phyloP scores from a whole-genome alignment of 495 filamentous ascomycete genomes.

The Hypoxylon subgilvum region DNA sequence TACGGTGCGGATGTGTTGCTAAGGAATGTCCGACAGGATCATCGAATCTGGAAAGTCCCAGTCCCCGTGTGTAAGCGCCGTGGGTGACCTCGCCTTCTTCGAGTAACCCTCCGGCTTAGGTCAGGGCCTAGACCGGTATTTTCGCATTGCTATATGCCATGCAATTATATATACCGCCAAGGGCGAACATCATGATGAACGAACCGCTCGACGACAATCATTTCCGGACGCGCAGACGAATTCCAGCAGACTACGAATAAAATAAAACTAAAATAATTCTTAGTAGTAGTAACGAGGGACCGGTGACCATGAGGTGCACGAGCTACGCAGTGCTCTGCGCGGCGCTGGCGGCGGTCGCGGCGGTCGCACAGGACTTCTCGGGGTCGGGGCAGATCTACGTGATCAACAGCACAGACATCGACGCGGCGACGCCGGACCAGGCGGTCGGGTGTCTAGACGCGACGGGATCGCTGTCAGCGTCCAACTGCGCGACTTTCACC shows the following conservation, averaged over 20 bases:
- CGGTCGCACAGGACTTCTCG: constrained; percentile 27
- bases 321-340: constrained; percentile 10
- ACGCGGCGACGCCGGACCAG: constrained; percentile 14
- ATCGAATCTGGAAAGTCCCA: constrained; percentile 3
- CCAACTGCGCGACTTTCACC: constrained; percentile 45
- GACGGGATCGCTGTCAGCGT: constrained; percentile 25
- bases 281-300: background rate
- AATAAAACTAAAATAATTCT: too few species aligned
- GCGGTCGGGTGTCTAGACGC: constrained; percentile 45
- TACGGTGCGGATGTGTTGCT: background rate
- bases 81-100: background rate
- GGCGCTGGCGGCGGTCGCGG: background rate
- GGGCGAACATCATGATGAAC: too few species aligned
- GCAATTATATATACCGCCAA: constrained; percentile 1
- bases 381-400: constrained; percentile 42
- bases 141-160: too few species aligned
- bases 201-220: background rate
- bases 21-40: background rate
- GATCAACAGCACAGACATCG: constrained; percentile 35
- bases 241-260: too few species aligned
- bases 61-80: background rate
- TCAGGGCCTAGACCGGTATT: background rate
- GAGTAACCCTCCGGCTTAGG: constrained; percentile 1
- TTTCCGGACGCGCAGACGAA: background rate
- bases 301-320: constrained; percentile 19